These are phyloP conservation scores for Brassica cretica DNA, from an alignment of 345 rosid genomes.

Conservation along the genomic window DNA sequence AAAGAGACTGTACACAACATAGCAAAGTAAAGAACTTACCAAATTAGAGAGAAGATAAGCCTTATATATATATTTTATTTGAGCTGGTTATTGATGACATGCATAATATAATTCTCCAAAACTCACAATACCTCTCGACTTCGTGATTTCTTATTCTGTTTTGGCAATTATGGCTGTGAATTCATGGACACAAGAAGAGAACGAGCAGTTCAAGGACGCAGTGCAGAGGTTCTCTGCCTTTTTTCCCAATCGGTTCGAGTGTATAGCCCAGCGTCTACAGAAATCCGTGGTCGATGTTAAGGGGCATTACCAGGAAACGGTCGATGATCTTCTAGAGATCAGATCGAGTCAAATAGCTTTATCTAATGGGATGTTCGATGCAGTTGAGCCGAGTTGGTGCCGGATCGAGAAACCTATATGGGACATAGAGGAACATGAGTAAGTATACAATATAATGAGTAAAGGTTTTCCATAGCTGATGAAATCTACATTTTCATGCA, in stretches of 20 bases:
- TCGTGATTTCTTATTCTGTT: neutral
- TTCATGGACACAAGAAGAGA: conserved; percentile 21
- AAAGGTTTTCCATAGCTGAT: neutral
- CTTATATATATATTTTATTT: neutral
- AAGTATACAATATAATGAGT: conserved; percentile 9
- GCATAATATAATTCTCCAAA: neutral
- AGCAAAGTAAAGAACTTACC: neutral
- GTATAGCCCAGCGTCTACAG: neutral
- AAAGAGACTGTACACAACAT: neutral
- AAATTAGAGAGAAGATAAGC: neutral
- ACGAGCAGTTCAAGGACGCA: neutral
- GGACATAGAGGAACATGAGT: conserved; percentile 29
- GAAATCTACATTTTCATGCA: neutral
- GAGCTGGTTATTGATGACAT: neutral
- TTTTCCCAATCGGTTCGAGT: neutral
- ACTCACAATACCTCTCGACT: neutral
- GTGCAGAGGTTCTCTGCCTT: neutral
- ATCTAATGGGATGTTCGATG: neutral
- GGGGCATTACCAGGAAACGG: conserved; percentile 10
- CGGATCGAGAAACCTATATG: neutral
- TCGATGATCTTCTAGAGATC: conserved; percentile 10
- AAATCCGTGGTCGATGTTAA: conserved; percentile 12
- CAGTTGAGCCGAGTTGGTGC: neutral
- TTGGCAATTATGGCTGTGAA: conserved; percentile 14
- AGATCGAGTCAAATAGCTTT: neutral